These are phyloP conservation scores for Neovahlkampfia damariscottae DNA, from an alignment of 78 protist genomes.

Conservation along the genomic window DNA sequence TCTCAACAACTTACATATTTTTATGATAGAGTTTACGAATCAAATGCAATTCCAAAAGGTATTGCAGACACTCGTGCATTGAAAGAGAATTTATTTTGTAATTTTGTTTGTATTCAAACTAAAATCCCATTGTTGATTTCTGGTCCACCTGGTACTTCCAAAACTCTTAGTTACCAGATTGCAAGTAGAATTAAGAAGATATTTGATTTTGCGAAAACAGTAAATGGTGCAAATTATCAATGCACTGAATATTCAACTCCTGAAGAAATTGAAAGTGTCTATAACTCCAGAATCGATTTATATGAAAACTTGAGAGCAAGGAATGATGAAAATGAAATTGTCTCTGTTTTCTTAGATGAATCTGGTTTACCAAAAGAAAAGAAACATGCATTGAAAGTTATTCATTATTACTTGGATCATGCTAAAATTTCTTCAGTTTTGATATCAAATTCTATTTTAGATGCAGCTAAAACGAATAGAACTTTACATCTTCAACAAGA, in stretches of 20 bases:
- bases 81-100: conserved; percentile 10
- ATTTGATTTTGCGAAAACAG: background rate
- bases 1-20: too few relatives aligned
- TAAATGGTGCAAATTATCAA: background rate
- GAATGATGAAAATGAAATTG: background rate
- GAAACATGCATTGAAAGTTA: conserved; percentile 8
- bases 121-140: background rate
- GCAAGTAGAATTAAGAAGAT: background rate
- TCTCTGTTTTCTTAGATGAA: conserved; percentile 7
- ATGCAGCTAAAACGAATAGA: conserved; percentile 9
- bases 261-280: conserved; percentile 8
- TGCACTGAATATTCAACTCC: conserved; percentile 2
- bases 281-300: background rate
- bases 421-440: conserved; percentile 8
- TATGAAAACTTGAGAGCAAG: too few relatives aligned
- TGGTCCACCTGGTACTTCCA: conserved; percentile 17
- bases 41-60: too few relatives aligned
- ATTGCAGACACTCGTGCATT: too few relatives aligned
- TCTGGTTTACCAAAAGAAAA: conserved; percentile 5
- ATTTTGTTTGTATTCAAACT: conserved; percentile 11
- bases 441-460: conserved; percentile 4
- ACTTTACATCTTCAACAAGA: too few relatives aligned
- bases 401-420: conserved; percentile 20
- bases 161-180: conserved; percentile 12
- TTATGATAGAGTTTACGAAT: too few relatives aligned